Evolutionary conservation across 345 rosid species (phyloP), one percentile per base, ranked within the genome.

Genomic region (Linum trigynum): DNA sequence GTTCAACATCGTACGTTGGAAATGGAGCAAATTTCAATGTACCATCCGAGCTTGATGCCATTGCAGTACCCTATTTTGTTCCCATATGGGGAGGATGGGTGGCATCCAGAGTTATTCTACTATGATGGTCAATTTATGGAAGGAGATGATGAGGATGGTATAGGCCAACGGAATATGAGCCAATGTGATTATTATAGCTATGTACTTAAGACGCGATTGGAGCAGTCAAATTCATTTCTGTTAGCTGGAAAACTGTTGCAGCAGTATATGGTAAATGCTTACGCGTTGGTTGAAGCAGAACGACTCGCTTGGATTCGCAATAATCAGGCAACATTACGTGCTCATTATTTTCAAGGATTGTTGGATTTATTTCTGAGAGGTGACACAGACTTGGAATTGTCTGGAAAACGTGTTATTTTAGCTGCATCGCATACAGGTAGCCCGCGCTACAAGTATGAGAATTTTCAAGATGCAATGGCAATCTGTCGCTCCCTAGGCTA

Each of bases 41-140:
- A 41, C 7, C 45, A 41, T 41, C 45, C 45, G 7, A 41, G 63
- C 17, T 67, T 50, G 7, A 67, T 72, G 72, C 15, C 67, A 0
- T 3, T 72, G 32, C 68, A 67, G 14, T 72, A 56, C 57, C 65
- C 64, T 0, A 3, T 70, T 0, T 7, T 70, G 1, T 64, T 41
- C 7, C 59, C 57, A 10, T 70, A 32, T 42, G 63, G 68, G 4
- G 57, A 70, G 9, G 38, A 57, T 62, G 73, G 67, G 23, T 53
- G 3, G 55, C 45, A 41, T 41, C n/a, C n/a, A n/a, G 45, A 7
- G 45, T 41, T 3, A 3, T 3, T 41, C 45, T 41, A 41, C 45
- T 7, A 41, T 3, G 5, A 41, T 41, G 45, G 45, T 41, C 45
- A 41, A n/a, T n/a, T n/a, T n/a, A n/a, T n/a, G n/a, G n/a, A n/a